Evolutionary conservation across 805 yeast species (phyloP), one percentile per base, ranked within the genome.

Genomic region (Candida berthetii): DNA sequence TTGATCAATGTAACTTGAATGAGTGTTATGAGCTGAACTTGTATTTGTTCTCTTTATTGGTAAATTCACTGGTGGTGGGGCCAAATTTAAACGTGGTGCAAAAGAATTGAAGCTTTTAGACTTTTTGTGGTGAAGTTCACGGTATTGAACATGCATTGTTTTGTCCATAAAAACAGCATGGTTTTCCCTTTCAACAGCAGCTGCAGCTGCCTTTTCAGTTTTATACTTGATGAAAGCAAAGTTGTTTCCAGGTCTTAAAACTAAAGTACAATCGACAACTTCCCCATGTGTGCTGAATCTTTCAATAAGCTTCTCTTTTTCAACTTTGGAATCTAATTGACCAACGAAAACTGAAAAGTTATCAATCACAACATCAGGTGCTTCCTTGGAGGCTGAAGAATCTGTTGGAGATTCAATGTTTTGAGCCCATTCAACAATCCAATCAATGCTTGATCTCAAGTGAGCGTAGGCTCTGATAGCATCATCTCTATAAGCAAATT

Each of bases 181-280:
- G 56, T 89, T 87, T 55, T 85, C 93, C 46, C 80, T 71, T 59
- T 87, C 95, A 41, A 88, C 86, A 1, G 96, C 96, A 37, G 85
- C 72, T 5, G 93, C 95, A 7, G 96, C 95, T 18, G 93, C 77
- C 18, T 73, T 71, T 50, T 82, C 89, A 10, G 72, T 67, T 29
- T 67, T 69, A 54, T 67, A 88, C 43, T 76, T 76, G 45, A 88
- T 75, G 53, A 88, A 87, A 1, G 95, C 95, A 69, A 85, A 86
- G 38, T 66, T 68, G 38, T 68, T 63, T 3, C 66, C 63, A 33
- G 67, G 76, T 50, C 74, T 76, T 32, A 72, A 60, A 31, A 84
- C 73, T 35, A 83, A 68, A 36, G 79, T 71, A 17, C 76, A 66
- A 36, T 76, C 79, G 14, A 62, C 64, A 40, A 88, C 76, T 34